Evolutionary conservation across 2,329 filamentous ascomycete genomes (phyloP).

Genomic region (Arthrinium phaeospermum): DNA sequence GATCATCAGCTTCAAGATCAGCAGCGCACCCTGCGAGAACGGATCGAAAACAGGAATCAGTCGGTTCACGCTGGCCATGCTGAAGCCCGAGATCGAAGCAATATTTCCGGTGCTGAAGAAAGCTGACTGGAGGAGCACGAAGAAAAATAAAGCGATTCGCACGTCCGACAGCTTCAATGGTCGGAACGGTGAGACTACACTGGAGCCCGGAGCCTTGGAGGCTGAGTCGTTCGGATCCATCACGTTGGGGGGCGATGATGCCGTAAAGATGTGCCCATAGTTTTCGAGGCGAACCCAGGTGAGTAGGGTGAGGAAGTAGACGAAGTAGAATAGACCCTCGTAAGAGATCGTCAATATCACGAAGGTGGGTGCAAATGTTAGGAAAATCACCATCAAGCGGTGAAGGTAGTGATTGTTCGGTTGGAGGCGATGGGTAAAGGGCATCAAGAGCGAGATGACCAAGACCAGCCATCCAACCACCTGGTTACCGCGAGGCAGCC

Average conservation of each 20-base stretch:
- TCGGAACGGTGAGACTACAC: slow-evolving; percentile 53
- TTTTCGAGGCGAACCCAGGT: slow-evolving; percentile 94
- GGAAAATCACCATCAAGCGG: slow-evolving; percentile 84
- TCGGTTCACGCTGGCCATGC: slow-evolving; percentile 84
- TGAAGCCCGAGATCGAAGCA: slow-evolving; percentile 92
- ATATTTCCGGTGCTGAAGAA: slow-evolving; percentile 98
- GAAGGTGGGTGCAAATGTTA: slow-evolving; percentile 91
- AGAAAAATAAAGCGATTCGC: slow-evolving; percentile 91
- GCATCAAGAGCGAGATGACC: slow-evolving; percentile 78
- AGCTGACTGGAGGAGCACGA: slow-evolving; percentile 90
- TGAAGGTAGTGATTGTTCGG: slow-evolving; percentile 90
- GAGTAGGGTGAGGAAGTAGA: slow-evolving; percentile 81
- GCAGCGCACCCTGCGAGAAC: slow-evolving; percentile 85
- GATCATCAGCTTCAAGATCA: slow-evolving; percentile 89
- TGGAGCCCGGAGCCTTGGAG: slow-evolving; percentile 27
- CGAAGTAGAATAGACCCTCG: slow-evolving; percentile 94
- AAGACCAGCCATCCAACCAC: slow-evolving; percentile 83
- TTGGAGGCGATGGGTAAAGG: slow-evolving; percentile 79
- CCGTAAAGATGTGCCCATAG: slow-evolving; percentile 62
- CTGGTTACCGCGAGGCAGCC: slow-evolving; percentile 87
- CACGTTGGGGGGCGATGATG: slow-evolving; percentile 28
- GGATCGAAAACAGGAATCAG: slow-evolving; percentile 93
- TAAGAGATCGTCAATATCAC: slow-evolving; percentile 97
- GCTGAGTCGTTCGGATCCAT: slow-evolving; percentile 25
- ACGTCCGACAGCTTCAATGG: slow-evolving; percentile 81